A percentile compares a stretch with the other conserved stretches of the same genome.
These are phyloP conservation scores for Fusarium tjaetaba DNA, from an alignment of 2,329 filamentous ascomycete genomes.

Conservation along the genomic window DNA sequence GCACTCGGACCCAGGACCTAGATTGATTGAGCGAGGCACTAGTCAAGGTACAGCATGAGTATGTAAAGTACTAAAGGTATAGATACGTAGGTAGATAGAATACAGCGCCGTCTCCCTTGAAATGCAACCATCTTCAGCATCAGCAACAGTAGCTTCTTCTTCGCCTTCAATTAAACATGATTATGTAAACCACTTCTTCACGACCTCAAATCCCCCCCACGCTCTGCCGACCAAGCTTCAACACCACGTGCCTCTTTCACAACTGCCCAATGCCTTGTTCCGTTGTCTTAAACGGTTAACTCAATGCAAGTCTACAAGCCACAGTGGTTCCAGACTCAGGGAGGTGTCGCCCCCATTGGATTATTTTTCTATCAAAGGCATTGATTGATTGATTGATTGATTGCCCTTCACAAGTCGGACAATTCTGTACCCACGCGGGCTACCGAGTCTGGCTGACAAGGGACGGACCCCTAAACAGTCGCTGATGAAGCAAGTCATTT, in stretches of 20 bases:
- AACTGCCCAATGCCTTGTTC: slow-evolving; percentile 23
- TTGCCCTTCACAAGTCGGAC: background rate
- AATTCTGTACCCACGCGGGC: slow-evolving; percentile 6
- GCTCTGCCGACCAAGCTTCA: slow-evolving; percentile 29
- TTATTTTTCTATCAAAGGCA: background rate
- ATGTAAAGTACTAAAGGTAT: background rate
- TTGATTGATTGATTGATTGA: background rate
- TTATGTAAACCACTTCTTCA: slow-evolving; percentile 2
- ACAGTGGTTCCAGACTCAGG: slow-evolving; percentile 23
- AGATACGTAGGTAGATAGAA: background rate
- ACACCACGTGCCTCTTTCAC: slow-evolving; percentile 38
- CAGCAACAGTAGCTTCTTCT: background rate
- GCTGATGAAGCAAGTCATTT: background rate
- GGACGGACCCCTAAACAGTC: slow-evolving; percentile 1
- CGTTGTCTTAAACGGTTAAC: background rate
- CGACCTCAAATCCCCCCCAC: slow-evolving; percentile 22
- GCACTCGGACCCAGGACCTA: background rate
- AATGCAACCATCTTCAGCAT: background rate
- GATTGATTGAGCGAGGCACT: background rate
- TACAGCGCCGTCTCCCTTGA: background rate
- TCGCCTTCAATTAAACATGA: background rate
- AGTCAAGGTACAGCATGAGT: background rate
- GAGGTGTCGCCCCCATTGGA: background rate
- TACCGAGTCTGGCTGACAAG: slow-evolving; percentile 8
- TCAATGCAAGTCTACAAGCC: slow-evolving; percentile 23